Percentiles rank a stretch among this genome's conserved stretches.
Evolutionary conservation across 345 rosid genomes (phyloP).

Genomic region (Psidium guajava): DNA sequence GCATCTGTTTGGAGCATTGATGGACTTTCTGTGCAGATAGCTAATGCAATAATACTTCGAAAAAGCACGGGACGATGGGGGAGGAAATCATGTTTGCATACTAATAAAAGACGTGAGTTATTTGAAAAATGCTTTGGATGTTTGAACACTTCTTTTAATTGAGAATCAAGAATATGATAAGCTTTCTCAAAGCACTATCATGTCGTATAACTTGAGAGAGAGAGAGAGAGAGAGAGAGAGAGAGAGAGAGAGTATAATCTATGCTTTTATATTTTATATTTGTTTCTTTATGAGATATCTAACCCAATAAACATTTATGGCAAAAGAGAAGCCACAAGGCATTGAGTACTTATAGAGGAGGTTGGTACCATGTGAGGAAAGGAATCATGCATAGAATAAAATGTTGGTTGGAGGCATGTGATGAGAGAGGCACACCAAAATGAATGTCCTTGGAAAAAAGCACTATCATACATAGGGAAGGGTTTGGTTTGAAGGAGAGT

Average conservation of each 20-base stretch:
- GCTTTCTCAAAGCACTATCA: background rate
- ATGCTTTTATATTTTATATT: background rate
- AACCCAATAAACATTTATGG: background rate
- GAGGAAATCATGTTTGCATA: background rate
- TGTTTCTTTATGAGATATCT: background rate
- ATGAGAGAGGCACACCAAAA: background rate
- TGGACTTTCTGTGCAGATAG: background rate
- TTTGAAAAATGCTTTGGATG: background rate
- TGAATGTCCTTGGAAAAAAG: background rate
- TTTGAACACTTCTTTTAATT: background rate
- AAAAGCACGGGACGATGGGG: background rate
- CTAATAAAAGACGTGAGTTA: background rate
- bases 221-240: background rate
- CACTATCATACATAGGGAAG: background rate
- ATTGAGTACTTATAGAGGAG: background rate
- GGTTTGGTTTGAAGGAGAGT: background rate
- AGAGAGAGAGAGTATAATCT: background rate
- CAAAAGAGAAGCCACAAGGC: background rate
- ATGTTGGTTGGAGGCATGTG: constrained; percentile 4
- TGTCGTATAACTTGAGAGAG: background rate
- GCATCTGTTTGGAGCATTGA: background rate
- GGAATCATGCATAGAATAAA: background rate
- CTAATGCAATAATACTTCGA: background rate
- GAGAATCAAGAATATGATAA: background rate
- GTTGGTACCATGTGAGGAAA: constrained; percentile 4